Evolutionary conservation across 495 filamentous ascomycete species (phyloP), one percentile per base, ranked within the genome.

Genomic region (Penicillium antarcticum): DNA sequence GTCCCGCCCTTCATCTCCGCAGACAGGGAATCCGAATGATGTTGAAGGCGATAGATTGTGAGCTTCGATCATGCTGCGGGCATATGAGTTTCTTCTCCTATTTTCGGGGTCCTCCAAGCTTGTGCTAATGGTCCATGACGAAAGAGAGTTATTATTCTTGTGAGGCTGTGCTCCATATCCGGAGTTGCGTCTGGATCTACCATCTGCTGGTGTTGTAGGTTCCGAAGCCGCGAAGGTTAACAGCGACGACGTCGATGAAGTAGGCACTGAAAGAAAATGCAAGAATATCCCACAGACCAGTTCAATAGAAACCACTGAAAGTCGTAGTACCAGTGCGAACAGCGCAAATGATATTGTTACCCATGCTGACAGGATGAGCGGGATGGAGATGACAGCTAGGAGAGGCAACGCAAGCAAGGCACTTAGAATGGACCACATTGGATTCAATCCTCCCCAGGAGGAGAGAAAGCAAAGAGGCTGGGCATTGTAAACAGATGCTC

Each of bases 331-430:
- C 16, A 95, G 77, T 5, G 86, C 73, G 9, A 79, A 69, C 43
- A 88, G 74, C 32, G 88, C 86, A 38, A 91, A 51, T 14, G 74
- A 74, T 32, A 86, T 83, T 31, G 89, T 92, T 48, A 90, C 58
- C 52, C 75, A 77, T 43, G 88, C 89, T 44, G 87, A 82, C 44
- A 87, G 58, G 47, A 82, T 72, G 48, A 92, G 76, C 1, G 89
- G 87, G 17, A 91, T 68, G 11, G 86, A 84, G 58, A 88, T 67
- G 49, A 88, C 43, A 56, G 83, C 69, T 47, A 92, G 68, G 42
- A 87, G 56, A 3, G 85, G 86, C 14, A 88, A 75, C 17, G 81
- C 70, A 12, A 88, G 48, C 21, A 84, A 57, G 50, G 80, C 75
- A 24, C 78, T 61, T 76, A 85, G 76, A 36, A 53, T 55, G 40